phyloP scores from a whole-genome alignment of 345 rosid species.

The Camelina sativa region DNA sequence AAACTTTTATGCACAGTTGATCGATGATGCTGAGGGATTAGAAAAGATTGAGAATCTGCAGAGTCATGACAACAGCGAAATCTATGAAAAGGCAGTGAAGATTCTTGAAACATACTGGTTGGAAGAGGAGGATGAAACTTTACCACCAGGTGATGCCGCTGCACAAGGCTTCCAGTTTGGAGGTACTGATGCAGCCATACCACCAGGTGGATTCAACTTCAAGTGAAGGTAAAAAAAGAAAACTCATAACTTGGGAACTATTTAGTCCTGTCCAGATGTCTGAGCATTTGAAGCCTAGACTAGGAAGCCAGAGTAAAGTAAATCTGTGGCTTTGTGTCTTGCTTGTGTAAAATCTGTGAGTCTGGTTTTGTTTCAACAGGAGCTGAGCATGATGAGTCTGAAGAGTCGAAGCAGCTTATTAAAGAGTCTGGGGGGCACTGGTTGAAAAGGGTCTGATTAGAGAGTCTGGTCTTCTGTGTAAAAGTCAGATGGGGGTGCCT shows the following conservation, averaged over 20 bases:
- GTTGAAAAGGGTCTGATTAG: constrained; percentile 34
- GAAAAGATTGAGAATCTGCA: constrained; percentile 86
- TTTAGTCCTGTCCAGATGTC: constrained; percentile 3
- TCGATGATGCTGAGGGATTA: constrained; percentile 81
- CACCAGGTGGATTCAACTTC: constrained; percentile 88
- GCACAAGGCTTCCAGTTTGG: constrained; percentile 72
- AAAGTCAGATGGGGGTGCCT: constrained; percentile 38
- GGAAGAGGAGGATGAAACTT: constrained; percentile 79
- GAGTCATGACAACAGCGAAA: constrained; percentile 84
- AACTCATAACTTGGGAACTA: background rate
- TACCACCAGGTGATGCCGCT: constrained; percentile 67
- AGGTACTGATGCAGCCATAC: constrained; percentile 57
- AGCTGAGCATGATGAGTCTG: constrained; percentile 30
- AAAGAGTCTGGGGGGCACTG: constrained; percentile 25
- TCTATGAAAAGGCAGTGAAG: constrained; percentile 86
- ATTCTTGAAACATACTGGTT: constrained; percentile 84
- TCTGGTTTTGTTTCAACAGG: constrained; percentile 40
- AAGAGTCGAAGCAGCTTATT: constrained; percentile 23
- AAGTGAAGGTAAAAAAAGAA: constrained; percentile 52
- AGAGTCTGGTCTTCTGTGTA: constrained; percentile 42
- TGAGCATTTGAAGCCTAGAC: constrained; percentile 5
- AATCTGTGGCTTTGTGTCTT: background rate
- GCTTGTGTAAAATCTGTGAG: constrained; percentile 16
- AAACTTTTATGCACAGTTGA: constrained; percentile 67
- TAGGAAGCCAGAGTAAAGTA: constrained; percentile 9